phyloP scores from a whole-genome alignment of 352 stramenopile species.

The Thalassiosira exigua region DNA sequence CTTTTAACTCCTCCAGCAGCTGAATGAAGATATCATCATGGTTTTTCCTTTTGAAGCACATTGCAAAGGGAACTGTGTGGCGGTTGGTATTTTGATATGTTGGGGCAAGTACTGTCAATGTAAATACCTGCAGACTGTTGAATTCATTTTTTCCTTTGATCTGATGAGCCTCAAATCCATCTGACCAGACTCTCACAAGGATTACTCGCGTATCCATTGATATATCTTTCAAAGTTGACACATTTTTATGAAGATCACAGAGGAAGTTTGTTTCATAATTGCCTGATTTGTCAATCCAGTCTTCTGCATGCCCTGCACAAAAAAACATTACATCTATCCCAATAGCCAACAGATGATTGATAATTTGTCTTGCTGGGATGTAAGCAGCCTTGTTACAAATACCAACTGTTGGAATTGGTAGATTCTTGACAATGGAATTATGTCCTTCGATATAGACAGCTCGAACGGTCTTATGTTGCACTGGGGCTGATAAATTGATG shows the following conservation, averaged over 20 bases:
- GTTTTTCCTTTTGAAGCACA: conserved; percentile 32
- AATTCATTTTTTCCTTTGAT: conserved; percentile 14
- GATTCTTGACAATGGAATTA: conserved; percentile 4
- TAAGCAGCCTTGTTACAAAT: not conserved
- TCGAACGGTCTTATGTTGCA: not conserved
- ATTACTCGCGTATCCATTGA: conserved; percentile 1
- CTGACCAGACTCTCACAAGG: conserved; percentile 12
- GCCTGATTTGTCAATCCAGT: conserved; percentile 1
- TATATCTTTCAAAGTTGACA: conserved; percentile 6
- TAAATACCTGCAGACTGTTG: conserved; percentile 27
- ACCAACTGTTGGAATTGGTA: conserved; percentile 2
- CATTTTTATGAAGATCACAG: not conserved
- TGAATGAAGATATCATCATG: not conserved
- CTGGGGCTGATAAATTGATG: not conserved
- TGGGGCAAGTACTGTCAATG: not conserved
- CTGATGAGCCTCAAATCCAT: conserved; percentile 31
- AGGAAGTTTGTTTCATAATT: conserved; percentile 9
- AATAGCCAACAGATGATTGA: conserved; percentile 18
- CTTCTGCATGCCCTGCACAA: conserved; percentile 9
- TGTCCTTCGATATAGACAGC: not conserved
- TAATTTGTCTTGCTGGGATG: conserved; percentile 4
- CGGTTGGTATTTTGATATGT: not conserved
- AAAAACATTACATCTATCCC: not conserved
- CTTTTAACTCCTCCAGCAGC: conserved; percentile 7
- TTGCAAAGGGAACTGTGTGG: conserved; percentile 2